Percentiles rank a stretch among this genome's conserved stretches.
phyloP scores from a whole-genome alignment of 352 stramenopile genomes.

The Plasmopara muralis region DNA sequence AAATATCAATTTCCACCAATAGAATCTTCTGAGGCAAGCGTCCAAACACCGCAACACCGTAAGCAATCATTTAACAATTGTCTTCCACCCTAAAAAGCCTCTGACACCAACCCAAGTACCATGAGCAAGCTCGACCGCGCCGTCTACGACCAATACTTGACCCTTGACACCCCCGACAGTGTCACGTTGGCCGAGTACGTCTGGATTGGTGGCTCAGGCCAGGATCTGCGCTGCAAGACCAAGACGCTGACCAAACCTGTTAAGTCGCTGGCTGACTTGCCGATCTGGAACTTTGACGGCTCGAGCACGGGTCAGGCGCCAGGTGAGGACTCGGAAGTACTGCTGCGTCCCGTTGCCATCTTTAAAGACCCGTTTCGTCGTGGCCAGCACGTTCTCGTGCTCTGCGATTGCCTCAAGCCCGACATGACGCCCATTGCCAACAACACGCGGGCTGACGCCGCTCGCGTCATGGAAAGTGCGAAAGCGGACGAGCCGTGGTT shows the following conservation, averaged over 20 bases:
- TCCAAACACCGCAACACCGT: too few relatives aligned
- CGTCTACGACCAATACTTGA: constrained; percentile 80
- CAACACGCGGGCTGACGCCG: constrained; percentile 85
- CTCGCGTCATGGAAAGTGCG: constrained; percentile 64
- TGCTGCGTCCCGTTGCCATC: constrained; percentile 89
- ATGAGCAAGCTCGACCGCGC: constrained; percentile 82
- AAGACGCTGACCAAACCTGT: constrained; percentile 81
- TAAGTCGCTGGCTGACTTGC: constrained; percentile 72
- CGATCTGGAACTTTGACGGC: constrained; percentile 98
- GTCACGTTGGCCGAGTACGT: constrained; percentile 90
- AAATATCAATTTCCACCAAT: too few relatives aligned
- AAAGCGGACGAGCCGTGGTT: constrained; percentile 84
- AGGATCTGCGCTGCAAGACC: constrained; percentile 92
- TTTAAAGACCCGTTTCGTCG: constrained; percentile 96
- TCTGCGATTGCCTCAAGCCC: constrained; percentile 96
- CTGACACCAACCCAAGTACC: too few relatives aligned
- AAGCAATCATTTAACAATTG: too few relatives aligned
- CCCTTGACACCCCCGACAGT: constrained; percentile 36
- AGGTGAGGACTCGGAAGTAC: constrained; percentile 95
- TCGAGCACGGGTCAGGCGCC: constrained; percentile 95
- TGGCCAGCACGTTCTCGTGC: constrained; percentile 93
- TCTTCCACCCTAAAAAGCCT: too few relatives aligned
- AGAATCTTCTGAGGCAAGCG: too few relatives aligned
- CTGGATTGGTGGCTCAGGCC: constrained; percentile 91
- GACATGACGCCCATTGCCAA: constrained; percentile 88